Base-by-base conservation (phyloP, 192 early-diverging fungal species). In the Kickxella alabastrina region DNA sequence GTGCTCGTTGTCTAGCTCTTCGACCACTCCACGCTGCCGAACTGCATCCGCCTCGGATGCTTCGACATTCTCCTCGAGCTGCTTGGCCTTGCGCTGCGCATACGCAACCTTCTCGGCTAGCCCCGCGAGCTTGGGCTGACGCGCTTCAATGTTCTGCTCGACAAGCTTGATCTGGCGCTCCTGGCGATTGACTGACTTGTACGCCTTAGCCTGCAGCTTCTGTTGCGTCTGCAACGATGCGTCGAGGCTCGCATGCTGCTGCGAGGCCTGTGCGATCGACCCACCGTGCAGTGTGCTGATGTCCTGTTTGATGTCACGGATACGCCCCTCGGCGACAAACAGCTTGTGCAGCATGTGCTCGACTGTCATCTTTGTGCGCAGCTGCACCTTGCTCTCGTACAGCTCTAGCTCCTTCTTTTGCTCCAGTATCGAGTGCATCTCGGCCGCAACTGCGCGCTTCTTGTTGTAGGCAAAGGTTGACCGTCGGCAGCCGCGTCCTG, bases 401-500 rank as follows among this genome's bases (percentile, higher is more conserved):
- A 81, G 68, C 38, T 93, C 90, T 13, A 90, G 89, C 51, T 99
- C 92, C 19, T 87, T 86, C 54, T 93, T 92, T 64, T 98, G 92
- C 57, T 91, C 91, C 36, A 83, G 79, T 60, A 92, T 92, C 49
- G 93, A 87, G 68, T 94, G 95, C 56, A 97, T 88, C 55, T 99
- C 95, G 1, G 85, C 78, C 19, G 81, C 87, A 13, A 99, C 86
- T 2, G 85, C 89, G 36, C 90, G 84, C 61, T 93, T 93, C 54
- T 88, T 91, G 59, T 91, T 92, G 62, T 95, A 93, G 26, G 88
- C 92, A 59, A 90, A 84, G 4, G 88, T 83, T 14, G 88, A 91
- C 83, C 86, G 59, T 97, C 95, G 3, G 88, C 87, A 3, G 93
- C 90, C 13, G 81, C 78, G 34, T 99, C 94, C 57, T 91, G 88